These are phyloP conservation scores for Lanmaoa rubissima DNA, from an alignment of 768 basidiomycete species.

Conservation along the genomic window DNA sequence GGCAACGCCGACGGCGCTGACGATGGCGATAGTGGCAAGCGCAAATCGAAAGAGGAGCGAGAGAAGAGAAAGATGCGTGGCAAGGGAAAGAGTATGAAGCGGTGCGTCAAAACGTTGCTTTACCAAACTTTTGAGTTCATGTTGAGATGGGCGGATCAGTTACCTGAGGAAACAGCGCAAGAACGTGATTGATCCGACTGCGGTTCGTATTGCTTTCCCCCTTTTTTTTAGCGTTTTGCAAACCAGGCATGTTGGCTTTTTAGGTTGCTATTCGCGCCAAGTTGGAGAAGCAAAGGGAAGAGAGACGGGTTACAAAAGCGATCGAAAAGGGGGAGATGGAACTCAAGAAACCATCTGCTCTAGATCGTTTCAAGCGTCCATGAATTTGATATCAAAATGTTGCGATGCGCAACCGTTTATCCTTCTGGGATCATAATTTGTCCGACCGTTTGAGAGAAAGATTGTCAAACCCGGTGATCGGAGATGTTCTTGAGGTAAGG, in stretches of 20 bases:
- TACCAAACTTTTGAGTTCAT: neutral
- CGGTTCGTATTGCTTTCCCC: constrained; percentile 40
- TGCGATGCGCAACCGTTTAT: neutral
- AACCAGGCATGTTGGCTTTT: neutral
- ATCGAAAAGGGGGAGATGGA: constrained; percentile 34
- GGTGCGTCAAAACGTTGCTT: constrained; percentile 36
- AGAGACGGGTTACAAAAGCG: constrained; percentile 36
- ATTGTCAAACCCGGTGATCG: neutral
- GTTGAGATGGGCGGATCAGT: constrained; percentile 25
- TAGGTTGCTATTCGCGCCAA: constrained; percentile 66
- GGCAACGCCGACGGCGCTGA: constrained; percentile 30
- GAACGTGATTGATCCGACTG: constrained; percentile 87
- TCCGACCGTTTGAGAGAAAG: neutral
- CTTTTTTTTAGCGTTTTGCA: neutral
- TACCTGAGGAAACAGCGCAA: constrained; percentile 89
- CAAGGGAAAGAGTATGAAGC: constrained; percentile 81
- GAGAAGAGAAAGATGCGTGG: constrained; percentile 85
- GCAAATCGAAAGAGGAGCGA: constrained; percentile 27
- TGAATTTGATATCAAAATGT: constrained; percentile 8
- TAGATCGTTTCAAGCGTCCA: constrained; percentile 34
- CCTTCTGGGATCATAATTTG: neutral
- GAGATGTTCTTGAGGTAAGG: neutral
- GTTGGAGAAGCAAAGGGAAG: constrained; percentile 55
- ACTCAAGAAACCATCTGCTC: constrained; percentile 32
- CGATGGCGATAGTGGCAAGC: constrained; percentile 33